Evolutionary conservation across 805 yeast species (phyloP).

Genomic region (Blastobotrys attinorum): DNA sequence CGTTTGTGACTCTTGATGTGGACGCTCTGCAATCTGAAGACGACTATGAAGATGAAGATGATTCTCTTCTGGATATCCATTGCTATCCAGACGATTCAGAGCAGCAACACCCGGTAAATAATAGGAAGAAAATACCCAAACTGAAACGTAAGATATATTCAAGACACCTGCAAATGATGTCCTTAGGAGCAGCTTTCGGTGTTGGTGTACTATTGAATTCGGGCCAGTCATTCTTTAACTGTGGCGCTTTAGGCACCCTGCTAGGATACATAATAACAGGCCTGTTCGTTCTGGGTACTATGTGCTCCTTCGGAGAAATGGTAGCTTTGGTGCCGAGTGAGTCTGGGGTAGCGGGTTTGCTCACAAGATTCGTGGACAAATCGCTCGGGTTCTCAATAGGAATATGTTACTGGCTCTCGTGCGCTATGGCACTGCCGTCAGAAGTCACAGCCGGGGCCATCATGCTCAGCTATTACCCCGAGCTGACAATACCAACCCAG

Average conservation of each 20-base stretch:
- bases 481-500: conserved; percentile 42
- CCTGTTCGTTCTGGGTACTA: conserved; percentile 54
- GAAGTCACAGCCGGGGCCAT: conserved; percentile 77
- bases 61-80: conserved; percentile 8
- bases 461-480: conserved; percentile 60
- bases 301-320: conserved; percentile 75
- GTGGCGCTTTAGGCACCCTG: conserved; percentile 72
- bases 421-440: conserved; percentile 65
- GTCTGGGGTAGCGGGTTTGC: conserved; percentile 68
- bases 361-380: conserved; percentile 58
- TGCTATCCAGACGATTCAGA: not conserved
- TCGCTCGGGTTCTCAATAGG: conserved; percentile 61
- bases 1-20: conserved; percentile 22
- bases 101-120: not conserved
- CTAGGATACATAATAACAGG: conserved; percentile 62
- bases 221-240: conserved; percentile 64
- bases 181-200: conserved; percentile 72
- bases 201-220: conserved; percentile 65
- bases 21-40: conserved; percentile 20
- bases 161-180: conserved; percentile 69
- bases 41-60: conserved; percentile 12
- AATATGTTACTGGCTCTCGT: conserved; percentile 66
- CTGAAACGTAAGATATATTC: conserved; percentile 51
- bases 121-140: conserved; percentile 3
- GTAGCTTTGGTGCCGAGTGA: conserved; percentile 71